A percentile compares a stretch with the other conserved stretches of the same genome.
phyloP scores from a whole-genome alignment of 805 yeast species.

The Cyberlindnera mississippiensis region DNA sequence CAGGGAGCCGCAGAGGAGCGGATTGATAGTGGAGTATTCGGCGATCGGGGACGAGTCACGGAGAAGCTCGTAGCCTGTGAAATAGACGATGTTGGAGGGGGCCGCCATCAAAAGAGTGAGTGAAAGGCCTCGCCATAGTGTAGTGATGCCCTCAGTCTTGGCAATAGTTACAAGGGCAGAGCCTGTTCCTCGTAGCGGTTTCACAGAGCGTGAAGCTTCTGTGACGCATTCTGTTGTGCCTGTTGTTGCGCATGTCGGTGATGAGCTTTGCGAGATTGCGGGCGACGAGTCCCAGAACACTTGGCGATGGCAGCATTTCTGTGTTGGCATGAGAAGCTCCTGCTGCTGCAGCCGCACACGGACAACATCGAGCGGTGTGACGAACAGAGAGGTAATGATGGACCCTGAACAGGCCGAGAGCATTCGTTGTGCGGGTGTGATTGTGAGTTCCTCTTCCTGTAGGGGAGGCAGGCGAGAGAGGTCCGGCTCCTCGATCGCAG shows the following conservation, averaged over 20 bases:
- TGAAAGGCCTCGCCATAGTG: slow-evolving; percentile 88
- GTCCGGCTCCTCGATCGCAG: slow-evolving; percentile 21
- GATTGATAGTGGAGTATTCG: slow-evolving; percentile 46
- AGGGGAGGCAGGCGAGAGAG: slow-evolving; percentile 11
- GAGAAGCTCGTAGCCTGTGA: slow-evolving; percentile 86
- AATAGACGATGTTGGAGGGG: slow-evolving; percentile 91
- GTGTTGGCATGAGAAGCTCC: slow-evolving; percentile 49
- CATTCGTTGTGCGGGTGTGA: slow-evolving; percentile 60
- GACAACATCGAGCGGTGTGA: slow-evolving; percentile 81
- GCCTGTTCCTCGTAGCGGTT: slow-evolving; percentile 56
- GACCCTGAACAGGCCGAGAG: slow-evolving; percentile 77
- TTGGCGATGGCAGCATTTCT: slow-evolving; percentile 34
- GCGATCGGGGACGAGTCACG: slow-evolving; percentile 67
- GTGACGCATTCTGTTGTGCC: slow-evolving; percentile 18
- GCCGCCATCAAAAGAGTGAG: slow-evolving; percentile 82
- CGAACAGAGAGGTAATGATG: slow-evolving; percentile 62
- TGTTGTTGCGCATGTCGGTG: slow-evolving; percentile 10
- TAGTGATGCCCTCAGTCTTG: slow-evolving; percentile 64
- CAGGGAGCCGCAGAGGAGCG: slow-evolving; percentile 77
- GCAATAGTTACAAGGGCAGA: slow-evolving; percentile 69
- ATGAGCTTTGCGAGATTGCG: slow-evolving; percentile 7
- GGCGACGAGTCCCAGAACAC: slow-evolving; percentile 33
- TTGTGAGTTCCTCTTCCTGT: slow-evolving; percentile 25
- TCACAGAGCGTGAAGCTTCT: slow-evolving; percentile 22
- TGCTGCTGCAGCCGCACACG: slow-evolving; percentile 77